Percentiles rank a stretch among this genome's conserved stretches.
Conservation (phyloP, 2,329 filamentous ascomycete species). For the Diaporthe ampelina region DNA sequence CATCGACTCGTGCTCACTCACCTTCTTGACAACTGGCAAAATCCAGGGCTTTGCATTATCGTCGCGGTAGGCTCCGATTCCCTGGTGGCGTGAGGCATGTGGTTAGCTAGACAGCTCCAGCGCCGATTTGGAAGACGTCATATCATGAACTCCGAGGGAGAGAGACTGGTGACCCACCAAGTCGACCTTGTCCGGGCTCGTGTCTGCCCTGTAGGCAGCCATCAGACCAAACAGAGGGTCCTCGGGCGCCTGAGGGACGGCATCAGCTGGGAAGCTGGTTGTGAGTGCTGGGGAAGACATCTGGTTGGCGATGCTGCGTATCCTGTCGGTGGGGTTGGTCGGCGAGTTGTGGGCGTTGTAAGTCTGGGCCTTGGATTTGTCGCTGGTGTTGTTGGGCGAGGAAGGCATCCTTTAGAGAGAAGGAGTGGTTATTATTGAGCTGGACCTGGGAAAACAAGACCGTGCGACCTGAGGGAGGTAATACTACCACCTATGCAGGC, state of each 20-base stretch:
- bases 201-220: slow-evolving; percentile 87
- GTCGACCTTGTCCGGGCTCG: slow-evolving; percentile 86
- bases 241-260: slow-evolving; percentile 91
- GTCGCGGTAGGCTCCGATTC: slow-evolving; percentile 94
- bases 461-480: slow-evolving; percentile 13
- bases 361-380: slow-evolving; percentile 39
- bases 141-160: slow-evolving; percentile 18
- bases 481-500: slow-evolving; percentile 8
- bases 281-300: slow-evolving; percentile 72
- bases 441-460: slow-evolving; percentile 8
- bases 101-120: slow-evolving; percentile 28
- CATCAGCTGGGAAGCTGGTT: slow-evolving; percentile 81
- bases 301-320: slow-evolving; percentile 76
- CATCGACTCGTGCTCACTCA: slow-evolving; percentile 58
- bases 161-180: slow-evolving; percentile 70
- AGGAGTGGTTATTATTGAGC: slow-evolving; percentile 29
- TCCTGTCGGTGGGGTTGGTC: slow-evolving; percentile 63
- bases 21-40: slow-evolving; percentile 95
- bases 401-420: slow-evolving; percentile 79
- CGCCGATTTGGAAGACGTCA: slow-evolving; percentile 26
- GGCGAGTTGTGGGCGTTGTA: slow-evolving; percentile 53
- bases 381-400: slow-evolving; percentile 56
- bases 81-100: slow-evolving; percentile 54
- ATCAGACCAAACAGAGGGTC: slow-evolving; percentile 96
- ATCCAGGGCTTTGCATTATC: slow-evolving; percentile 98